Evolutionary conservation across 108 stramenopile species (phyloP).

Genomic region (Discostella pseudostelligera): DNA sequence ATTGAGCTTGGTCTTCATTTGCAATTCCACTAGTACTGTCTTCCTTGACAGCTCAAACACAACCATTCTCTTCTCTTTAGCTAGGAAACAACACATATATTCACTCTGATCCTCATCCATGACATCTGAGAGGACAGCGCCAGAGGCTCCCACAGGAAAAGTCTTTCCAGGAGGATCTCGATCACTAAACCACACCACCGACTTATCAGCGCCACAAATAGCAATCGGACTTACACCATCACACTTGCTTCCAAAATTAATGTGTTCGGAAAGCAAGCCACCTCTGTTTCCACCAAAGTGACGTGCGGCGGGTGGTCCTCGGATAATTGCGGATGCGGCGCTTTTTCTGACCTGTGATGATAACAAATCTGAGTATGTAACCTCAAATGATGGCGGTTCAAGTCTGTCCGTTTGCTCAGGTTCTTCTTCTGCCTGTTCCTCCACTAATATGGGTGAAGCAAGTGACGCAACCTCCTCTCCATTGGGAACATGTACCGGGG

Average conservation of each 20-base stretch:
- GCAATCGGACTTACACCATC: constrained; percentile 80
- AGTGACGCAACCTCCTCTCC: neutral
- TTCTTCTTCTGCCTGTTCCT: neutral
- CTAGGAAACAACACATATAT: constrained; percentile 87
- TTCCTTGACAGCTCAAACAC: constrained; percentile 77
- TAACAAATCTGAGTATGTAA: constrained; percentile 52
- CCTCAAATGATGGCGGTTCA: constrained; percentile 47
- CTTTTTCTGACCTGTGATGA: constrained; percentile 74
- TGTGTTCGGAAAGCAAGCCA: constrained; percentile 45
- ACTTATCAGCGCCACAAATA: constrained; percentile 87
- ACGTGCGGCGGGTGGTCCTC: constrained; percentile 85
- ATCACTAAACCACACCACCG: constrained; percentile 76
- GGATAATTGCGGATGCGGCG: constrained; percentile 77
- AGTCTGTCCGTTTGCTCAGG: constrained; percentile 17
- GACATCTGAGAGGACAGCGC: constrained; percentile 84
- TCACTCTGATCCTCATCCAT: constrained; percentile 77
- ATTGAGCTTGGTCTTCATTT: constrained; percentile 94
- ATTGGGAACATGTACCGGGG: neutral
- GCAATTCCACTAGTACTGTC: constrained; percentile 82
- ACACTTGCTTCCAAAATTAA: constrained; percentile 26
- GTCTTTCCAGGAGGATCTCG: constrained; percentile 76
- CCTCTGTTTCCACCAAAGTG: constrained; percentile 91
- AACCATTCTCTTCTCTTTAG: constrained; percentile 86
- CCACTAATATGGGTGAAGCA: neutral
- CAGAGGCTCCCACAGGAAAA: constrained; percentile 84